These are phyloP conservation scores for Kodamaea hsintzibuensis DNA, from an alignment of 805 yeast species.

Conservation along the genomic window DNA sequence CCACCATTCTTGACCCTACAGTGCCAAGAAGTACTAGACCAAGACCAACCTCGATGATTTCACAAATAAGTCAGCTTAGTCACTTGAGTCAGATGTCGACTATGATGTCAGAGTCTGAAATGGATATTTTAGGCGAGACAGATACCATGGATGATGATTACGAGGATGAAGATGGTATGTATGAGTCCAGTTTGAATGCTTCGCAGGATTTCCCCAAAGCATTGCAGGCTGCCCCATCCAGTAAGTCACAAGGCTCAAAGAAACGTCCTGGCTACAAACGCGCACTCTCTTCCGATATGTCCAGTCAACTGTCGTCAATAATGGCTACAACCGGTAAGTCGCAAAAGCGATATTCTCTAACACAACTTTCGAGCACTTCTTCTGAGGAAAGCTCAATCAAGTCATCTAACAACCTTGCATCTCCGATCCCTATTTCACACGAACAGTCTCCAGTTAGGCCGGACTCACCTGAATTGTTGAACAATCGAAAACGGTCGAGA, in stretches of 20 bases:
- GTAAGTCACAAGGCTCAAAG: background rate
- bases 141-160: slow-evolving; percentile 39
- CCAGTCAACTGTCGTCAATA: slow-evolving; percentile 33
- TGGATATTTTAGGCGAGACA: slow-evolving; percentile 40
- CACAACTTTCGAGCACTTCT: slow-evolving; percentile 39
- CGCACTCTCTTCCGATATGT: slow-evolving; percentile 36
- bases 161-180: slow-evolving; percentile 33
- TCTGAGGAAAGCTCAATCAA: slow-evolving; percentile 34
- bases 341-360: slow-evolving; percentile 28
- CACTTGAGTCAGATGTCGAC: slow-evolving; percentile 44
- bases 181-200: slow-evolving; percentile 39
- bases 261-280: slow-evolving; percentile 36
- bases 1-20: slow-evolving; percentile 2
- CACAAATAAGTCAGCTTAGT: slow-evolving; percentile 41
- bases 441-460: slow-evolving; percentile 9
- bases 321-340: slow-evolving; percentile 22
- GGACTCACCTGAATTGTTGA: slow-evolving; percentile 14
- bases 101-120: slow-evolving; percentile 43
- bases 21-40: slow-evolving; percentile 16
- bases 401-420: slow-evolving; percentile 12
- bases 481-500: slow-evolving; percentile 12
- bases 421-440: slow-evolving; percentile 12
- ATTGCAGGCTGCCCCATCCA: background rate
- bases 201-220: slow-evolving; percentile 26
- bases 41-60: slow-evolving; percentile 43